A percentile compares a stretch with the other conserved stretches of the same genome.
Evolutionary conservation across 2,329 filamentous ascomycete species (phyloP).

Genomic region (Pseudodiploospora longispora): DNA sequence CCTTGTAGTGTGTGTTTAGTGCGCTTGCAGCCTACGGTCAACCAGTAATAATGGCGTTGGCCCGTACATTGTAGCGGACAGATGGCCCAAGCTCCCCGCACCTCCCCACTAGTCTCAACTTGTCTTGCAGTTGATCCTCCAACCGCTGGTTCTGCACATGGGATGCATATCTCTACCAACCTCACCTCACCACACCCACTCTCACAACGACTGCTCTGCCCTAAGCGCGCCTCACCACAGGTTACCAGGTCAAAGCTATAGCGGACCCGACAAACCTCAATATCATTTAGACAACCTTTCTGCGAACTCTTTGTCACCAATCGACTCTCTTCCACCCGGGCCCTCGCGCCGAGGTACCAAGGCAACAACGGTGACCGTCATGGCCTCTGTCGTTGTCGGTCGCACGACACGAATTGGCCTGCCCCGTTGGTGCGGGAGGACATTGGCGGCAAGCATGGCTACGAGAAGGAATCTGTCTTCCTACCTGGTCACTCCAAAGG

Average conservation of each 20-base stretch:
- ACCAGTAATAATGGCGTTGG: no score
- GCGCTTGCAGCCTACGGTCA: no score
- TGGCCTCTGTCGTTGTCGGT: slow-evolving; percentile 36
- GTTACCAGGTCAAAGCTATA: slow-evolving; percentile 5
- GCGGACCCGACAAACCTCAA: slow-evolving; percentile 1
- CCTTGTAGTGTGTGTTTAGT: no score
- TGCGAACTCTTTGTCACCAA: background rate
- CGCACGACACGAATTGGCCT: slow-evolving; percentile 34
- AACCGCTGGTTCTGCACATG: no score
- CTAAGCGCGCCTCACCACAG: slow-evolving; percentile 3
- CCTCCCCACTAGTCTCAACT: slow-evolving; percentile 4
- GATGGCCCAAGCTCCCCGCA: slow-evolving; percentile 9
- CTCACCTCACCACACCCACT: background rate
- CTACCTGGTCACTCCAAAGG: slow-evolving; percentile 78
- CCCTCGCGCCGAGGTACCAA: background rate
- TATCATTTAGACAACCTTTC: background rate
- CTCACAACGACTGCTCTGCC: slow-evolving; percentile 7
- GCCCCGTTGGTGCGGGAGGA: slow-evolving; percentile 26
- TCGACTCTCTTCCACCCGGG: no score
- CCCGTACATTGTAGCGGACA: background rate
- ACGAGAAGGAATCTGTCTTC: slow-evolving; percentile 51
- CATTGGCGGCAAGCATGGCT: slow-evolving; percentile 21
- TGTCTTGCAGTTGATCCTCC: background rate
- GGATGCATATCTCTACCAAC: slow-evolving; percentile 4
- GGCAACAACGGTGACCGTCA: slow-evolving; percentile 15